Conservation (phyloP, 768 basidiomycete genomes). For the Xerocomus spinulosus region DNA sequence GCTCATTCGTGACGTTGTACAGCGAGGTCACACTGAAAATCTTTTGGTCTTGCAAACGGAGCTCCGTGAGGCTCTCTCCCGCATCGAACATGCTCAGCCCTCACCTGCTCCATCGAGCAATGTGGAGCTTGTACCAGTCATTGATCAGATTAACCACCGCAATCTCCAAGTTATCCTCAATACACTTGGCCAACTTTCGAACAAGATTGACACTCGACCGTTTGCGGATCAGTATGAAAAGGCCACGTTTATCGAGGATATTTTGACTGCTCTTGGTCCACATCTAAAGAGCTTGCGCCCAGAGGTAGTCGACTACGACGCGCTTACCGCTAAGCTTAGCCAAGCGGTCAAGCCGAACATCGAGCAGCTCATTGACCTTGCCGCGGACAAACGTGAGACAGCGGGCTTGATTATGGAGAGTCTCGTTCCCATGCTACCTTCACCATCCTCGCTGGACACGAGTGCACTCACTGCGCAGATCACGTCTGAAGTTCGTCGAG, state of each 20-base stretch:
- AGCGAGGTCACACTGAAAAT: constrained; percentile 63
- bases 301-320: constrained; percentile 74
- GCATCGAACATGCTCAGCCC: constrained; percentile 31
- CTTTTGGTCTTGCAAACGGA: constrained; percentile 55
- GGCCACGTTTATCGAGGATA: constrained; percentile 56
- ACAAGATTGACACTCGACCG: constrained; percentile 32
- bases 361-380: constrained; percentile 81
- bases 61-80: constrained; percentile 46
- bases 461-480: constrained; percentile 56
- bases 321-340: constrained; percentile 65
- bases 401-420: constrained; percentile 74
- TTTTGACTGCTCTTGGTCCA: constrained; percentile 56
- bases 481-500: constrained; percentile 62
- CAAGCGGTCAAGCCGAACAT: constrained; percentile 89
- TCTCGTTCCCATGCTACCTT: constrained; percentile 61
- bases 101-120: constrained; percentile 10
- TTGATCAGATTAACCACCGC: constrained; percentile 57
- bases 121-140: constrained; percentile 37
- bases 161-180: constrained; percentile 58
- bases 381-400: constrained; percentile 85
- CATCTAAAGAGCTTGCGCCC: constrained; percentile 55
- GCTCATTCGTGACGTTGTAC: constrained; percentile 63
- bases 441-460: constrained; percentile 43
- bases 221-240: constrained; percentile 43
- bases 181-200: constrained; percentile 47